Evolutionary conservation across 352 stramenopile species (phyloP), one percentile per base, ranked within the genome.

Genomic region (Phytophthora constricta): DNA sequence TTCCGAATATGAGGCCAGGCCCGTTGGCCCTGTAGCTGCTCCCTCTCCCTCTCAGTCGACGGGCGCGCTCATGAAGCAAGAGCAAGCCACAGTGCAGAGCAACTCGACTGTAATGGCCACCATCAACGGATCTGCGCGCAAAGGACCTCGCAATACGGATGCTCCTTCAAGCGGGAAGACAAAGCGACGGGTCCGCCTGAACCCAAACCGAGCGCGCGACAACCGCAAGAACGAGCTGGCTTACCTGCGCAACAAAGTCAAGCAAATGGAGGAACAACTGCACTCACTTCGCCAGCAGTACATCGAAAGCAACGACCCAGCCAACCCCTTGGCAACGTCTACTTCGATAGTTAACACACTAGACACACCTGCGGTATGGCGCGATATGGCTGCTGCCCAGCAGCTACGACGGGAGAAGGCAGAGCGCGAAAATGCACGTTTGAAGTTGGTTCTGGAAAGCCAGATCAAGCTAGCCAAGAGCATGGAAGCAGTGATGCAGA

Each of bases 381-480:
- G 76, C 10, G 65, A 80, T 37, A 70, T 82, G 57, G 70, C 72
- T 26, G 62, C 58, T 2, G 61, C 57, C 0, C 74, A 86, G 46
- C 58, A 73, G 27, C 46, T 68, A 55, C 65, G 63, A 52, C 65
- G 74, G 47, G 60, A 75, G 43, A 74, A 81, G 25, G 65, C 77
- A 0, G 74, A 86, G 47, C 62, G 65, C 10, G 77, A 84, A 46
- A 86, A 86, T n/a, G 53, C 65, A n/a, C 74, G 66, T 7, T 65
- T 86, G 31, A 86, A 86, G 49, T 54, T 77, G 4, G 69, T 76
- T 17, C 68, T 86, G 19, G 77, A 84, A 47, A 74, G 67, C 41
- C 77, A 86, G 53, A 69, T 82, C 23, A 81, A 82, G 46, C 47
- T 84, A 27, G 74, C 77, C 11, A 81, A 82, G 41, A 80, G 74